Percentiles rank a stretch among this genome's conserved stretches.
These are phyloP conservation scores for Suhomyces wounanorum DNA, from an alignment of 1,139 yeast species.

Conservation along the genomic window DNA sequence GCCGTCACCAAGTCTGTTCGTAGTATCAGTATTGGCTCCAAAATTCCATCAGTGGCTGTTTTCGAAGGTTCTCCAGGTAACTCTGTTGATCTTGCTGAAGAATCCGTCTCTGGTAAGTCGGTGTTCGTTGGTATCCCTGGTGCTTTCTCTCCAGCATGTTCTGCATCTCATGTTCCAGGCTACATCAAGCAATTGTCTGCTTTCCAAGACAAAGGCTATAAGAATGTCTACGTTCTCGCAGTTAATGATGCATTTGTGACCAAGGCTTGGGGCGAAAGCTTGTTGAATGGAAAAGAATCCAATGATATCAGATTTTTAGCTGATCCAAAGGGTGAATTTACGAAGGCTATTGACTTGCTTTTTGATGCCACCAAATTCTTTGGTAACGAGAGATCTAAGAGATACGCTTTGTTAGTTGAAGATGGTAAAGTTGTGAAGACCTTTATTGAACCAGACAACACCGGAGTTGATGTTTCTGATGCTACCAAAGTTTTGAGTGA, in stretches of 20 bases:
- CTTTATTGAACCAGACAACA: conserved; percentile 81
- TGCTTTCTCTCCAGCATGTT: conserved; percentile 87
- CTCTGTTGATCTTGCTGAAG: conserved; percentile 58
- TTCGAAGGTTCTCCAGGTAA: conserved; percentile 72
- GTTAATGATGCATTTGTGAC: conserved; percentile 88
- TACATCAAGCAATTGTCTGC: conserved; percentile 53
- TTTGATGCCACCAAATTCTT: conserved; percentile 30
- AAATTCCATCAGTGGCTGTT: conserved; percentile 57
- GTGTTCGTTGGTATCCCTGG: conserved; percentile 86
- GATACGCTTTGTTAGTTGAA: conserved; percentile 76
- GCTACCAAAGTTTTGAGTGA: conserved; percentile 41
- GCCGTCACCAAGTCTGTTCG: conserved; percentile 19
- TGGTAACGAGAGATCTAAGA: conserved; percentile 58
- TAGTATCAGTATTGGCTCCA: conserved; percentile 51
- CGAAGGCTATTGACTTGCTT: conserved; percentile 60
- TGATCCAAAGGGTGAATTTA: conserved; percentile 74
- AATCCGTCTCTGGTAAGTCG: conserved; percentile 53
- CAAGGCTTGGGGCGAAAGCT: conserved; percentile 68
- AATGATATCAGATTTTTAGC: conserved; percentile 61
- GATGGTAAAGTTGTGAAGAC: conserved; percentile 67
- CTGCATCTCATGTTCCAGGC: conserved; percentile 79
- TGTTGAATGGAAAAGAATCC: conserved; percentile 35
- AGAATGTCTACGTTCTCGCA: conserved; percentile 62
- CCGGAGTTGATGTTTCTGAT: conserved; percentile 58
- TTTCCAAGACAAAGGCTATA: conserved; percentile 67